Evolutionary conservation across 2,329 filamentous ascomycete genomes (phyloP), one percentile per base, ranked within the genome.

Genomic region (Xylariales sp.): DNA sequence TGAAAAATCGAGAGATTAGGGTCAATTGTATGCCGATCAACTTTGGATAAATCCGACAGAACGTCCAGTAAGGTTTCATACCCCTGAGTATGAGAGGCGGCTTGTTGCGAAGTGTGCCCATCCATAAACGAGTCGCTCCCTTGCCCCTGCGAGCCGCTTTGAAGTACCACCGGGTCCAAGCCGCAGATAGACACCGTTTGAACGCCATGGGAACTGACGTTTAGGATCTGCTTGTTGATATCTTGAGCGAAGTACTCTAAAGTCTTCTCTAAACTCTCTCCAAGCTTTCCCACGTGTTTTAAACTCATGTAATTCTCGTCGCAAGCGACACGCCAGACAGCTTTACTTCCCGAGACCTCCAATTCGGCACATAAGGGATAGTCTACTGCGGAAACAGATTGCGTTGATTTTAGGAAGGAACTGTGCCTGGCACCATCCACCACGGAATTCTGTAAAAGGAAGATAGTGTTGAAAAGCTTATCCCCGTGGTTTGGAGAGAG

Each of bases 311-410:
- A 85, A 0, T 80, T 80, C 1, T 85, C 82, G 73, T 93, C 89
- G 69, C 90, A 91, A 4, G 93, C 93, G 18, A 89, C 84, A 12
- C 92, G 89, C 90, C 94, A 96, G 0, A 89, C 69, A 1, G 97
- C 76, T 0, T 79, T 74, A 18, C 86, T 79, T 0, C 80, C 81
- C 0, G 86, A 77, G 5, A 87, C 79, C 76, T 97, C 93, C 77
- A 96, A 89, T 80, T 97, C 94, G 1, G 93, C 86, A 73, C 93
- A 96, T 3, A 97, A 80, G 0, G 93, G 90, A 77, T 94, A 97
- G 70, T 97, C 93, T 0, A 95, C 89, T 28, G 90, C 86, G 0
- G 93, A 90, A 3, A 82, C 80, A 0, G 90, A 88, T 16, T 85
- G 83, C 1, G 92, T 78, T 1, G 92, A 93, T 45, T 82, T 83